Percentiles rank a stretch among this genome's conserved stretches.
These are phyloP conservation scores for Singerocomus rubriflavus DNA, from an alignment of 1,284 basidiomycete species.

Conservation along the genomic window DNA sequence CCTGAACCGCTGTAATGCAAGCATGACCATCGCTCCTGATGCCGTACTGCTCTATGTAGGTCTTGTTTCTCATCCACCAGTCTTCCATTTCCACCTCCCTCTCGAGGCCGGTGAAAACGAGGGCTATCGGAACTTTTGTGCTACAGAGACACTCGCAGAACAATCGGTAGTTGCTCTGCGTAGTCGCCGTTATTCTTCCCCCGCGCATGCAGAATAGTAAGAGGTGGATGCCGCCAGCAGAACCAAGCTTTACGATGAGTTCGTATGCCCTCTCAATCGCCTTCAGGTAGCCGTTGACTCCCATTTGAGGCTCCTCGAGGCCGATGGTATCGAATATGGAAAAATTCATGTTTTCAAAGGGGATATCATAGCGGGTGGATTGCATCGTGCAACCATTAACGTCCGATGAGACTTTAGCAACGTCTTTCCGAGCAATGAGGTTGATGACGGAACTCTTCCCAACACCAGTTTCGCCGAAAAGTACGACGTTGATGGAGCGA, in stretches of 20 bases:
- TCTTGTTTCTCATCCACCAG: slow-evolving; percentile 39
- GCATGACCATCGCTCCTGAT: slow-evolving; percentile 36
- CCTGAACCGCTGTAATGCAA: slow-evolving; percentile 39
- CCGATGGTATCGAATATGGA: slow-evolving; percentile 41
- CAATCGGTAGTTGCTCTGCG: slow-evolving; percentile 37
- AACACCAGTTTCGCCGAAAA: slow-evolving; percentile 34
- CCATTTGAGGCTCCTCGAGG: slow-evolving; percentile 37
- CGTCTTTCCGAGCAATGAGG: slow-evolving; percentile 27
- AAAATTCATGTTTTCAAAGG: slow-evolving; percentile 20
- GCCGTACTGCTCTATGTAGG: slow-evolving; percentile 28
- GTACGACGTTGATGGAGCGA: slow-evolving; percentile 25
- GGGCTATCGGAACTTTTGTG: slow-evolving; percentile 35
- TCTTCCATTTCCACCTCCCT: slow-evolving; percentile 36
- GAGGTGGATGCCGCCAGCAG: slow-evolving; percentile 35
- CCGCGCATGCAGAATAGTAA: slow-evolving; percentile 41
- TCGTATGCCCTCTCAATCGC: slow-evolving; percentile 36
- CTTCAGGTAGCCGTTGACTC: slow-evolving; percentile 27
- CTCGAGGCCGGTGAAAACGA: slow-evolving; percentile 41
- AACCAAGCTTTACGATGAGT: slow-evolving; percentile 32
- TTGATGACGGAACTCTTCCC: slow-evolving; percentile 37
- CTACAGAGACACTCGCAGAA: slow-evolving; percentile 36
- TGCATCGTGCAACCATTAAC: slow-evolving; percentile 32
- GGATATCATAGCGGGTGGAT: slow-evolving; percentile 23
- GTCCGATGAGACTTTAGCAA: slow-evolving; percentile 32
- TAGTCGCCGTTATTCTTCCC: slow-evolving; percentile 33